phyloP scores from a whole-genome alignment of 2,329 filamentous ascomycete genomes.

The Pseudopithomyces maydicus region DNA sequence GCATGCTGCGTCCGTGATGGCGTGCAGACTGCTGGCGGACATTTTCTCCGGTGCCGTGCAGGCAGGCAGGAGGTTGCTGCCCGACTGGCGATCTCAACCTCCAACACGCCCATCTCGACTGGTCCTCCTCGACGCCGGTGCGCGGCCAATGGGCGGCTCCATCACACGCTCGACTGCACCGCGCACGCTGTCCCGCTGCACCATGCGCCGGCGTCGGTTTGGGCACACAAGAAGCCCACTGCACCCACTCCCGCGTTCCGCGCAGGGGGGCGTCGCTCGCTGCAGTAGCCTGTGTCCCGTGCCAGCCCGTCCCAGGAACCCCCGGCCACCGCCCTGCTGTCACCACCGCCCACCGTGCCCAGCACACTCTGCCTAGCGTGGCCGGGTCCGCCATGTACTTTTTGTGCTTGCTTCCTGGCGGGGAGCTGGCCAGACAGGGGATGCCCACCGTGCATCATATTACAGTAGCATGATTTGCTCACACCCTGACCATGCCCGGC shows the following conservation, averaged over 20 bases:
- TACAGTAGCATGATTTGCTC: constrained; percentile 6
- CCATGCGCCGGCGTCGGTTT: constrained; percentile 30
- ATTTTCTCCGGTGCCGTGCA: neutral
- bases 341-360: constrained; percentile 20
- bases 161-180: constrained; percentile 17
- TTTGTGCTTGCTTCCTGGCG: constrained; percentile 9
- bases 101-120: neutral
- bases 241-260: constrained; percentile 33
- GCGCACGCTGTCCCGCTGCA: constrained; percentile 21
- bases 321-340: constrained; percentile 1
- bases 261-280: constrained; percentile 29
- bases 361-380: constrained; percentile 4
- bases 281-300: constrained; percentile 32
- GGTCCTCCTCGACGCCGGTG: constrained; percentile 4
- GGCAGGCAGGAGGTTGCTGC: neutral
- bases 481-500: neutral
- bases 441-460: constrained; percentile 6
- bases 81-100: neutral
- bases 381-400: neutral
- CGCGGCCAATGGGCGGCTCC: constrained; percentile 23
- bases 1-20: neutral
- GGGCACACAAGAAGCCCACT: constrained; percentile 14
- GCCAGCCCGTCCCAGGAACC: constrained; percentile 21
- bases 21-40: neutral
- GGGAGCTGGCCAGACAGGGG: constrained; percentile 9